Conservation (phyloP, 768 basidiomycete species). For the Hortiboletus campestris region DNA sequence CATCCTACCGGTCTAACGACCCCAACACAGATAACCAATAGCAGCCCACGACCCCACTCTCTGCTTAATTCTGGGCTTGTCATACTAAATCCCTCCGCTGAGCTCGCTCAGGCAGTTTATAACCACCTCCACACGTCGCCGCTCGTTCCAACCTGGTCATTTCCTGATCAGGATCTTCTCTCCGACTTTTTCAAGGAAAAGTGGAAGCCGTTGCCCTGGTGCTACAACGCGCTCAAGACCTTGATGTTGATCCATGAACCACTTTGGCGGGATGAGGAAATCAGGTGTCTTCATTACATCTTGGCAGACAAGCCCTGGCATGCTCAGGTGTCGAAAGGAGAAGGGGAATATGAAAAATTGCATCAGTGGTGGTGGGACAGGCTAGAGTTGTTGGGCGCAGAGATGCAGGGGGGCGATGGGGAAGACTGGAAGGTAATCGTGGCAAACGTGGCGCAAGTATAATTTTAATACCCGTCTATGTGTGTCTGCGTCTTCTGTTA, state of each 20-base stretch:
- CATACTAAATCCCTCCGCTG: conserved; percentile 71
- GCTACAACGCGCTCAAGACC: conserved; percentile 94
- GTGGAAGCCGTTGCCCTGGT: conserved; percentile 81
- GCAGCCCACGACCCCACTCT: conserved; percentile 70
- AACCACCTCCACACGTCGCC: conserved; percentile 45
- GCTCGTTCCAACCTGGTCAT: conserved; percentile 54
- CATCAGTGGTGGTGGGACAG: conserved; percentile 83
- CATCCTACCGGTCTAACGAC: conserved; percentile 47
- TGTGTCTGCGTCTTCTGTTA: neutral
- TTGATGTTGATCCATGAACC: conserved; percentile 65
- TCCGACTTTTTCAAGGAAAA: conserved; percentile 73
- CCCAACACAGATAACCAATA: conserved; percentile 38
- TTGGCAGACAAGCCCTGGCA: conserved; percentile 86
- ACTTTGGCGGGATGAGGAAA: conserved; percentile 84
- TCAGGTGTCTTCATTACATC: conserved; percentile 87
- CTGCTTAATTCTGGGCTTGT: conserved; percentile 91
- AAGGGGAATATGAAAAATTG: conserved; percentile 49
- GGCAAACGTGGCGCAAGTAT: conserved; percentile 42
- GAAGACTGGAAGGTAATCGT: conserved; percentile 51
- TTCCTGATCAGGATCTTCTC: conserved; percentile 93
- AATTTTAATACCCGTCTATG: neutral
- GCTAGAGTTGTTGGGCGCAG: conserved; percentile 42
- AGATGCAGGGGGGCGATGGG: conserved; percentile 43
- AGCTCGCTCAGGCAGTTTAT: conserved; percentile 52
- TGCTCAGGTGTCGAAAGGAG: conserved; percentile 42